Base-by-base conservation (phyloP, 148 eudicot genomes). In the Fagopyrum esculentum region DNA sequence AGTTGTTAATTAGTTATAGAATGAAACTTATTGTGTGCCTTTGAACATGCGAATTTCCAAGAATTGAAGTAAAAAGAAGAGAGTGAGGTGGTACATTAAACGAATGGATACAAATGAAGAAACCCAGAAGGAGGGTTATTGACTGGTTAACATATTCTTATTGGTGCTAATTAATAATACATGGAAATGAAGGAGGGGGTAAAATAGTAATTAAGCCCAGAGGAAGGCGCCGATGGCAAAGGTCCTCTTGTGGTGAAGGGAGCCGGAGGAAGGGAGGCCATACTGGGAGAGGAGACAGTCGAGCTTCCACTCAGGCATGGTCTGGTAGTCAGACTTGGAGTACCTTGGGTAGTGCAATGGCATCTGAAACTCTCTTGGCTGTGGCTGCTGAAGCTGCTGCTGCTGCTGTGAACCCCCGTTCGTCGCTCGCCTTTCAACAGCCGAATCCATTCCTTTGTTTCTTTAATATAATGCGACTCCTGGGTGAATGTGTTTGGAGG, bases 241-340 rank as follows among this genome's bases (percentile, higher is more conserved):
- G 35, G 9, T 71, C 35, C 73, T 71, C 55, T 71, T 71, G 35
- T 71, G 73, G 54, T 46, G 3, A 6, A 71, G 73, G 4, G 73
- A 71, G 30, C 73, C 73, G 13, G 73, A 45, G 2, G 40, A 46
- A 9, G 73, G 73, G 4, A 71, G 73, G 6, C 73, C 73, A 19
- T 71, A 71, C 35, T 71, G 73, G 5, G 73, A 17, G 15, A 71
- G 55, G 9, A 71, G 73, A 8, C 73, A 26, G 40, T 71, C 73
- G 17, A 71, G 73, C 73, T 71, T 71, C 73, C 73, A 71, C 22
- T 71, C 73, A 47, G 73, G 73, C 73, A 71, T 71, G 73, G 54
- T 9, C 40, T 71, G 54, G 6, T 71, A 71, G 54, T 71, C 73
- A 22, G 73, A 15, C 55, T 71, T 71, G 13, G 73, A 71, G 73